Percentiles rank a stretch among this genome's conserved stretches.
phyloP scores from a whole-genome alignment of 73 alveolate species.

The Stentor coeruleus region DNA sequence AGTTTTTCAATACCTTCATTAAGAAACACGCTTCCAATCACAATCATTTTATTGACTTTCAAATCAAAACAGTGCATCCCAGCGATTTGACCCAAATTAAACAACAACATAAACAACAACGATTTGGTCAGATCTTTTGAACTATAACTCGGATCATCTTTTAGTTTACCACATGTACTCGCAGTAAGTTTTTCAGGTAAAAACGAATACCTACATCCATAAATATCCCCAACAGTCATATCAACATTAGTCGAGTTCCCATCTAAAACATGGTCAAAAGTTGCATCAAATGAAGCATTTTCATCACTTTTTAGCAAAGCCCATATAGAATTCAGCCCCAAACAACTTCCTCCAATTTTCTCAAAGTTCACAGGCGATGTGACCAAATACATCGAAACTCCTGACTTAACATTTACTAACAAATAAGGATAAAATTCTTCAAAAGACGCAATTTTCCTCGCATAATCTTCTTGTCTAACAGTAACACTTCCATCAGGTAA shows the following conservation, averaged over 20 bases:
- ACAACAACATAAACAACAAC: background rate
- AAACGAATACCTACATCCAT: conserved; percentile 71
- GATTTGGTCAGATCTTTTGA: background rate
- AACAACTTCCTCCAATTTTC: conserved; percentile 62
- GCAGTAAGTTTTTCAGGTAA: conserved; percentile 65
- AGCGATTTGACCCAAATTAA: background rate
- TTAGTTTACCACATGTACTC: conserved; percentile 67
- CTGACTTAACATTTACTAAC: conserved; percentile 67
- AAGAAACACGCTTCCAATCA: background rate
- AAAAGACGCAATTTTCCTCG: background rate
- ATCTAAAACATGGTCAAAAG: conserved; percentile 42
- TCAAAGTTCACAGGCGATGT: conserved; percentile 50
- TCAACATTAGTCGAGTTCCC: conserved; percentile 70
- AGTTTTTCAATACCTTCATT: background rate
- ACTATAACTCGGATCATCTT: conserved; percentile 22
- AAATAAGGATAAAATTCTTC: conserved; percentile 78
- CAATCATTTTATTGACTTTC: background rate
- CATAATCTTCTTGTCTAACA: background rate
- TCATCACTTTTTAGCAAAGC: conserved; percentile 52
- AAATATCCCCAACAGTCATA: conserved; percentile 84
- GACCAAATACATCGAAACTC: conserved; percentile 63
- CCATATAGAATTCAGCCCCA: conserved; percentile 72
- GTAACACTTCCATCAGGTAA: background rate
- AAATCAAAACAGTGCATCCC: background rate
- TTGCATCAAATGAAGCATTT: conserved; percentile 45